Conservation (phyloP, 495 filamentous ascomycete species). For the Penicillium mononematosum region DNA sequence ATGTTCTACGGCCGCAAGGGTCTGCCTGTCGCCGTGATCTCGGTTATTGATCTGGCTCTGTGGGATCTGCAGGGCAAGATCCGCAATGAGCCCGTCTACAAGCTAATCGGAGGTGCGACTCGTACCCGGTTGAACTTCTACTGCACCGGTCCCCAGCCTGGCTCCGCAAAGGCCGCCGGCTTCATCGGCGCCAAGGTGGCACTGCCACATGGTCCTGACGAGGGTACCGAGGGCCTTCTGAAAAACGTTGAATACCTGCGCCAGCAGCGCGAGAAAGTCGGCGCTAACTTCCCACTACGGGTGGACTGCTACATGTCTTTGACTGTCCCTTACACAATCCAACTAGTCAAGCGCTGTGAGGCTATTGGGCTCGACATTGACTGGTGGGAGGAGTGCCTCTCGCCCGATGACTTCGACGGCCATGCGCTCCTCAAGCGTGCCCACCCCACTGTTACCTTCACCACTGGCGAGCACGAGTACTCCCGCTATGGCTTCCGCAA, state of each 20-base stretch:
- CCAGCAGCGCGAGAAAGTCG: slow-evolving; percentile 78
- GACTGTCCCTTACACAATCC: slow-evolving; percentile 87
- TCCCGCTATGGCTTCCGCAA: slow-evolving; percentile 91
- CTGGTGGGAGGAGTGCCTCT: slow-evolving; percentile 95
- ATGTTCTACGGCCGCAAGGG: slow-evolving; percentile 97
- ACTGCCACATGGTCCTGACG: slow-evolving; percentile 82
- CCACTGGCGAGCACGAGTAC: slow-evolving; percentile 93
- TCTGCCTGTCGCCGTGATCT: slow-evolving; percentile 84
- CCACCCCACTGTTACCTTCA: slow-evolving; percentile 88
- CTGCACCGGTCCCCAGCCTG: slow-evolving; percentile 86
- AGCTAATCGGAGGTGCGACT: slow-evolving; percentile 85
- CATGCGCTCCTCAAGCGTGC: slow-evolving; percentile 85
- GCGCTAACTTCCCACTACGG: slow-evolving; percentile 86
- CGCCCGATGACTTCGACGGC: slow-evolving; percentile 86
- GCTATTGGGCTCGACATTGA: slow-evolving; percentile 80
- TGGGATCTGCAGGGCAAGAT: slow-evolving; percentile 93
- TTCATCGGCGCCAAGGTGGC: slow-evolving; percentile 90
- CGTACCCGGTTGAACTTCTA: slow-evolving; percentile 82
- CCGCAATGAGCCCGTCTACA: slow-evolving; percentile 89
- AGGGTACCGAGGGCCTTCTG: slow-evolving; percentile 72
- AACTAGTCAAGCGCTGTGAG: slow-evolving; percentile 77
- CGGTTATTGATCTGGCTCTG: slow-evolving; percentile 85
- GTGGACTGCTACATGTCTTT: slow-evolving; percentile 97
- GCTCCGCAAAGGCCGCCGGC: slow-evolving; percentile 73
- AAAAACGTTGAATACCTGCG: slow-evolving; percentile 88